Percentiles rank a stretch among this genome's conserved stretches.
These are phyloP conservation scores for Tolypocladium amazonense DNA, from an alignment of 2,329 filamentous ascomycete genomes.

Conservation along the genomic window DNA sequence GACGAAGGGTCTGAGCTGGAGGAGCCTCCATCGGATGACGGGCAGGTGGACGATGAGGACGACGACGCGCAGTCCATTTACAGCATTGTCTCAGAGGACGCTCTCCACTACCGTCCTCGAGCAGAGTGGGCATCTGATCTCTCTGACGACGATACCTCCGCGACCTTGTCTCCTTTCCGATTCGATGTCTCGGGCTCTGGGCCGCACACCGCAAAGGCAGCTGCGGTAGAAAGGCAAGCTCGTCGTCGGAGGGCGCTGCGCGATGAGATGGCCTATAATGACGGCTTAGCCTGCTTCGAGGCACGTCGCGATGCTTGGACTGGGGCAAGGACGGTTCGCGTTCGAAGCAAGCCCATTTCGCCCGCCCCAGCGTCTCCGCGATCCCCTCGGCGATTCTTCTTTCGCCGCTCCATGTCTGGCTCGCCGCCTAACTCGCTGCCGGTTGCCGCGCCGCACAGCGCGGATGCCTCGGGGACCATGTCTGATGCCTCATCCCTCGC, in stretches of 20 bases:
- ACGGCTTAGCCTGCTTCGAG: conserved; percentile 70
- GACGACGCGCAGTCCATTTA: conserved; percentile 42
- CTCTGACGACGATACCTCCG: conserved; percentile 35
- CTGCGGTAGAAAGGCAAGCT: conserved; percentile 38
- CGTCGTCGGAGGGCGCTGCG: conserved; percentile 46
- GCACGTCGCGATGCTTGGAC: conserved; percentile 78
- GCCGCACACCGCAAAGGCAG: conserved; percentile 28
- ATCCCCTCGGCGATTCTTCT: conserved; percentile 39
- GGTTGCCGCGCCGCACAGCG: conserved; percentile 11
- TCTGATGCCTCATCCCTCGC: conserved; percentile 32
- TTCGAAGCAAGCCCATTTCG: conserved; percentile 35
- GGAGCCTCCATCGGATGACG: conserved; percentile 6
- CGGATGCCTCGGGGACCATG: conserved; percentile 23
- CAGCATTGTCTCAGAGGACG: conserved; percentile 47
- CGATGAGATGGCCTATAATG: conserved; percentile 66
- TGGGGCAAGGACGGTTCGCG: conserved; percentile 52
- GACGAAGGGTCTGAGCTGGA: conserved; percentile 32
- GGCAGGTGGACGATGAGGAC: conserved; percentile 22
- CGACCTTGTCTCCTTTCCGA: conserved; percentile 37
- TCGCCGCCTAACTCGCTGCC: conserved; percentile 22
- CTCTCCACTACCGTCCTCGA: conserved; percentile 36
- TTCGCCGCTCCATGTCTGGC: conserved; percentile 33
- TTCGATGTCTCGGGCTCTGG: conserved; percentile 40
- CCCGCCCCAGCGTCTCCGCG: conserved; percentile 32
- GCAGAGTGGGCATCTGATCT: conserved; percentile 48